Base-by-base conservation (phyloP, 345 rosid genomes). In the Hibiscus tridactylites region DNA sequence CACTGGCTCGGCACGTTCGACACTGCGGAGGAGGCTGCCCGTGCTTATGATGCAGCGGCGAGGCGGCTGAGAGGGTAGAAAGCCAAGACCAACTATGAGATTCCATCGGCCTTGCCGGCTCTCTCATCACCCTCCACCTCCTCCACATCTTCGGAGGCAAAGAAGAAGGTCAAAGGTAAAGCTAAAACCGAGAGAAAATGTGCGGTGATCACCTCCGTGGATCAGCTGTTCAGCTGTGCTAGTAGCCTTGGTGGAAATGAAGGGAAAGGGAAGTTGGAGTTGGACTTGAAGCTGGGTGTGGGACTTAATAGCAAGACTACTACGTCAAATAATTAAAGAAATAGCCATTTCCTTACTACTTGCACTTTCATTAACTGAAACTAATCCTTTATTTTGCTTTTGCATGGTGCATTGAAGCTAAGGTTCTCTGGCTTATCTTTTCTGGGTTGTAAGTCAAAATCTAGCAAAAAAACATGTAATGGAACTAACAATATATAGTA, bases 1-100 rank as follows among this genome's bases (percentile, higher is more conserved):
- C 98, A 93, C 81, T 93, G 98, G 98, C 83, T 93, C 33, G 98
- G 98, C 12, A 93, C 97, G 4, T 93, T 93, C 62, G 94, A 93
- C 79, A 88, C 97, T 1, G 98, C 98, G 11, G 98, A 91, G 74
- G 98, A 93, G 69, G 98, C 98, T 16, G 98, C 98, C 17, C 92
- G 86, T 75, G 98, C 96, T 0, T 93, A 93, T 44, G 98, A 93
- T 69, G 73, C 98, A 7, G 96, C 96, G 6, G 98, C 98, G 5
- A 81, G 89, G 86, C 79, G 85, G 73, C 87, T 93, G 29, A 90
- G 96, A 71, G 98, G 98, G 47, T 74, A 91, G 0, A 93, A 90
- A 71, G 98, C 98, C 2, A 87, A 88, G 74, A 93, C 98, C 21
- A 93, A 93, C 81, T 93, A 91, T 33, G 83, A 79, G 71, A 83